These are phyloP conservation scores for Gonium pectorale DNA, from an alignment of 139 green algal genomes.

Conservation along the genomic window DNA sequence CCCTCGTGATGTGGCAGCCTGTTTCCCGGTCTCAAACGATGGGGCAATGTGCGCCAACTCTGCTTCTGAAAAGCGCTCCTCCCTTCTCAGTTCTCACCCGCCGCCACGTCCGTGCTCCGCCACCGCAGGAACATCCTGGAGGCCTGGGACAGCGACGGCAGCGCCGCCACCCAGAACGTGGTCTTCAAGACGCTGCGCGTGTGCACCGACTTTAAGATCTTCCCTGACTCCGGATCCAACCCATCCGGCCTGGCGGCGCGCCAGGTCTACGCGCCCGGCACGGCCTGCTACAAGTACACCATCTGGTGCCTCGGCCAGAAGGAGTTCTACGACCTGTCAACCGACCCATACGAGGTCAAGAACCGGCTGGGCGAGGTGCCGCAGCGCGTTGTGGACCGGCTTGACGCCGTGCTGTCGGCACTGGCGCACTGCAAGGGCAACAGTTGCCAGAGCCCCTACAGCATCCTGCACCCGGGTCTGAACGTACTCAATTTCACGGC, in stretches of 20 bases:
- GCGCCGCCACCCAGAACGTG: neutral
- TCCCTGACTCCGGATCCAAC: neutral
- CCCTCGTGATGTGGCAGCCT: too few relatives aligned
- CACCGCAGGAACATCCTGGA: constrained; percentile 1
- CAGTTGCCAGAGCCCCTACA: constrained; percentile 27
- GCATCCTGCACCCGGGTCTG: neutral
- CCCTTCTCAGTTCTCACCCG: too few relatives aligned
- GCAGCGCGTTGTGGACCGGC: neutral
- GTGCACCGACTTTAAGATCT: neutral
- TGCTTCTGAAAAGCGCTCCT: too few relatives aligned
- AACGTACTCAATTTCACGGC: neutral
- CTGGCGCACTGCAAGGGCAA: constrained; percentile 20
- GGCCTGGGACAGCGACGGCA: constrained; percentile 8
- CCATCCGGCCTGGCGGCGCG: neutral
- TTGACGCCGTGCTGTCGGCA: constrained; percentile 17
- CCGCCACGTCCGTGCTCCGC: too few relatives aligned
- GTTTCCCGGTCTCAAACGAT: too few relatives aligned
- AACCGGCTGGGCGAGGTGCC: constrained; percentile 17
- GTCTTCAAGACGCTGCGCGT: neutral
- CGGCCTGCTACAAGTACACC: constrained; percentile 30
- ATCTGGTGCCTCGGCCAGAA: constrained; percentile 25
- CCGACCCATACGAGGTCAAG: constrained; percentile 10
- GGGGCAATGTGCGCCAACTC: too few relatives aligned
- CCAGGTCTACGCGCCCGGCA: neutral
- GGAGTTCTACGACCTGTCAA: constrained; percentile 30